Percentiles rank a stretch among this genome's conserved stretches.
Conservation (phyloP, 129 eudicot species). For the Lactuca saligna region DNA sequence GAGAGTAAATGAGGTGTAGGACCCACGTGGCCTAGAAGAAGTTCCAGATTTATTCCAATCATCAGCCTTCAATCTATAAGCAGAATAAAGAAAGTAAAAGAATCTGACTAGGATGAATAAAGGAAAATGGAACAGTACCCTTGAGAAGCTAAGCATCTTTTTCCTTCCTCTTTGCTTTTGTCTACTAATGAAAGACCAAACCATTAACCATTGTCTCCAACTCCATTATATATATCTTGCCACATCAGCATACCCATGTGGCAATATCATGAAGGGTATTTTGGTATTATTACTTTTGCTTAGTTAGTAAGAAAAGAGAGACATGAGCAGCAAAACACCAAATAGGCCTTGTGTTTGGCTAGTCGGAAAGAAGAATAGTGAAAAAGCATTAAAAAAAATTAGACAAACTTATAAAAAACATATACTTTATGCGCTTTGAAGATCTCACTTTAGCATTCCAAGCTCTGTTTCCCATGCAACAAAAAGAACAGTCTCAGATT, state of each 20-base stretch:
- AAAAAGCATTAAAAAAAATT: constrained; percentile 35
- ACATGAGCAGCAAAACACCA: constrained; percentile 48
- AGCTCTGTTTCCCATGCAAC: constrained; percentile 71
- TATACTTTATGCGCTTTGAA: constrained; percentile 63
- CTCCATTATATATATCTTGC: constrained; percentile 29
- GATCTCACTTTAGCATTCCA: constrained; percentile 91
- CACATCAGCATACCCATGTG: constrained; percentile 32
- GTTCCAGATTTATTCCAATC: constrained; percentile 74
- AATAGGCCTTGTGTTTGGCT: constrained; percentile 40
- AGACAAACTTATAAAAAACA: constrained; percentile 43
- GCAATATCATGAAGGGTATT: constrained; percentile 25
- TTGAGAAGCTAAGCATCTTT: constrained; percentile 88
- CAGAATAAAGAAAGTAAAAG: constrained; percentile 25
- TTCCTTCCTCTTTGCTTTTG: constrained; percentile 44
- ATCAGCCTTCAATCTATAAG: constrained; percentile 39
- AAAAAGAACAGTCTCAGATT: constrained; percentile 58
- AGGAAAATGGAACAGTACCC: constrained; percentile 62
- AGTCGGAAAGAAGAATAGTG: constrained; percentile 51
- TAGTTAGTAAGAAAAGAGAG: constrained; percentile 64
- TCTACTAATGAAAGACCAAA: constrained; percentile 40
- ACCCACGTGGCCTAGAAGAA: constrained; percentile 52
- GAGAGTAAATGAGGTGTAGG: constrained; percentile 54
- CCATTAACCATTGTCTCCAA: constrained; percentile 27
- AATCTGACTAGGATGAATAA: constrained; percentile 70
- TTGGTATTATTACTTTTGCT: constrained; percentile 50